Conservation (phyloP, 1,284 basidiomycete species). For the Cryptococcus hybrid region DNA sequence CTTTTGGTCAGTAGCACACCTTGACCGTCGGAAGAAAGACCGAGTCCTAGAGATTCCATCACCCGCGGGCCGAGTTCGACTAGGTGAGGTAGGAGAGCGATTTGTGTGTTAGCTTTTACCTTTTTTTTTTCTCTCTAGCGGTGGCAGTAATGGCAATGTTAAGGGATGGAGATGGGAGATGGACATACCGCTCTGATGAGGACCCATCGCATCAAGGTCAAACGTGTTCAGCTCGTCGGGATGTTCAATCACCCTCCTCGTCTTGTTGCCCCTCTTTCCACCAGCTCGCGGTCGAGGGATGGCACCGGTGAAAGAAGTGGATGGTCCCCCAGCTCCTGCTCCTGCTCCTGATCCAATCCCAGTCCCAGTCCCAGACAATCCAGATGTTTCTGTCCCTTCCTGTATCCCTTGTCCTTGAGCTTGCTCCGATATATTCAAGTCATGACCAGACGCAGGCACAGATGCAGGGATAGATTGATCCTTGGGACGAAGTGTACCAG, state of each 20-base stretch:
- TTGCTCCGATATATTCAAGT: not conserved
- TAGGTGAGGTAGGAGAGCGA: not conserved
- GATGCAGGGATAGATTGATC: not conserved
- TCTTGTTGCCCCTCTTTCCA: not conserved
- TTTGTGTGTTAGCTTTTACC: too few species aligned
- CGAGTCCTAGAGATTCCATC: constrained; percentile 3
- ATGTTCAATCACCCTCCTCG: constrained; percentile 1
- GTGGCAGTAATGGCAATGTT: too few species aligned
- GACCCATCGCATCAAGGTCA: constrained; percentile 10
- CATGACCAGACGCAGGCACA: too few species aligned
- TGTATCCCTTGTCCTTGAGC: not conserved
- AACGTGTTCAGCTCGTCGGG: constrained; percentile 8
- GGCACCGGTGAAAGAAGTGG: too few species aligned
- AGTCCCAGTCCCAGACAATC: too few species aligned
- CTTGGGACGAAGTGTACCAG: constrained; percentile 19
- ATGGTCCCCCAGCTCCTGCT: too few species aligned
- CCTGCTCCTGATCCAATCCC: too few species aligned
- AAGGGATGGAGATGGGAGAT: not conserved
- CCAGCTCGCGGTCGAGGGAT: too few species aligned
- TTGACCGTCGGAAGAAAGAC: constrained; percentile 3
- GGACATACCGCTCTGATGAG: constrained; percentile 10
- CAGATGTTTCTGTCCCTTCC: not conserved
- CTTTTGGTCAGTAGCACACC: constrained; percentile 2
- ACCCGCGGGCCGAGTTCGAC: constrained; percentile 11
- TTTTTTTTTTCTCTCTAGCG: too few species aligned